Percentiles rank a stretch among this genome's conserved stretches.
These are phyloP conservation scores for Suillus tomentosus DNA, from an alignment of 768 basidiomycete species.

Conservation along the genomic window DNA sequence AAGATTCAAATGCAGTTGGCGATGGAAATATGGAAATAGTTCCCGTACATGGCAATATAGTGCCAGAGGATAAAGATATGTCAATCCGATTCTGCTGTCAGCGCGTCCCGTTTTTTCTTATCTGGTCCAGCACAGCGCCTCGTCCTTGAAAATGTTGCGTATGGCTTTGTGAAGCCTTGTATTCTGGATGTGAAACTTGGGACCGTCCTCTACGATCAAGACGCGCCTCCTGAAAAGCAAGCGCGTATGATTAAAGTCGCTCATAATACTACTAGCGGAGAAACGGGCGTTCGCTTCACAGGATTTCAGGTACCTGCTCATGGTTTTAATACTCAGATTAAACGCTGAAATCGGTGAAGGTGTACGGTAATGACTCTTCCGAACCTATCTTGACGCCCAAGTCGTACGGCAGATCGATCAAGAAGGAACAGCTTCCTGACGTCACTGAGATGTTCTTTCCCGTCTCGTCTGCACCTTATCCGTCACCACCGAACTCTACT, in stretches of 20 bases:
- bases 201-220: conserved; percentile 79
- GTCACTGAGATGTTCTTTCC: conserved; percentile 85
- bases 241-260: conserved; percentile 76
- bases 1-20: conserved; percentile 21
- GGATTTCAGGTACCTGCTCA: conserved; percentile 74
- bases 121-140: conserved; percentile 54
- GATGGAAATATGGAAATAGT: conserved; percentile 8
- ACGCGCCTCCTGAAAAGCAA: conserved; percentile 69
- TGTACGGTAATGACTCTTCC: conserved; percentile 63
- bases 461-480: conserved; percentile 29
- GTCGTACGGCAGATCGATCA: conserved; percentile 77
- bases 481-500: conserved; percentile 1
- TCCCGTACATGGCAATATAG: conserved; percentile 25
- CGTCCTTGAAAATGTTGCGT: conserved; percentile 82
- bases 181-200: conserved; percentile 94
- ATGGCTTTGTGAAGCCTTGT: conserved; percentile 77
- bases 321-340: conserved; percentile 3
- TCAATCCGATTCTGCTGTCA: conserved; percentile 13
- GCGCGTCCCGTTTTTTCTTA: conserved; percentile 1
- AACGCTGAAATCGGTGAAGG: conserved; percentile 42
- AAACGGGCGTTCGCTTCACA: conserved; percentile 81
- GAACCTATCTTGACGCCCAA: conserved; percentile 68
- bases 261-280: conserved; percentile 64
- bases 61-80: conserved; percentile 47
- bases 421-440: conserved; percentile 65